Evolutionary conservation across 805 yeast species (phyloP).

Genomic region (Lipomyces yamadae): DNA sequence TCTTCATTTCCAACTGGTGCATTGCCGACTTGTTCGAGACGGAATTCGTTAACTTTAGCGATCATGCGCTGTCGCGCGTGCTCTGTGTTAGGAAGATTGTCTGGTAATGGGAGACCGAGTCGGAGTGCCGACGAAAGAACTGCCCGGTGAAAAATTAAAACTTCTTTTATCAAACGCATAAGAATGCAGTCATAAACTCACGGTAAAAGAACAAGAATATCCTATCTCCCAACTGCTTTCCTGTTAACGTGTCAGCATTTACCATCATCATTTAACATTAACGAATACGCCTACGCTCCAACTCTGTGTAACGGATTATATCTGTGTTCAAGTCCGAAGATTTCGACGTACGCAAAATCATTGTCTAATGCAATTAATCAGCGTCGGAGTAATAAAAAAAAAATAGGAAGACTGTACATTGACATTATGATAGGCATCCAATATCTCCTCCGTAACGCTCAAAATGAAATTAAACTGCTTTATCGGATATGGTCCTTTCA

Average conservation of each 20-base stretch:
- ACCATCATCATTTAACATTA: background rate
- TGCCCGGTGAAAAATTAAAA: slow-evolving; percentile 5
- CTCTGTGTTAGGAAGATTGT: slow-evolving; percentile 74
- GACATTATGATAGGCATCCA: slow-evolving; percentile 78
- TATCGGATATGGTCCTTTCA: slow-evolving; percentile 73
- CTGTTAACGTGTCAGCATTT: background rate
- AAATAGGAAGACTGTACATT: slow-evolving; percentile 60
- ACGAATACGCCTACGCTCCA: slow-evolving; percentile 40
- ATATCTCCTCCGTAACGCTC: slow-evolving; percentile 61
- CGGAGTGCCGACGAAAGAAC: slow-evolving; percentile 76
- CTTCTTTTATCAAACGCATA: background rate
- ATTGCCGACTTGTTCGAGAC: slow-evolving; percentile 47
- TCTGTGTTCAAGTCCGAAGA: slow-evolving; percentile 59
- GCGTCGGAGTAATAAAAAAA: slow-evolving; percentile 9
- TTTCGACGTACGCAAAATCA: slow-evolving; percentile 65
- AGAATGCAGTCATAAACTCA: slow-evolving; percentile 39
- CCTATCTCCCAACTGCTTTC: slow-evolving; percentile 65
- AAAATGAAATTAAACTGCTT: slow-evolving; percentile 58
- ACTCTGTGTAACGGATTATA: slow-evolving; percentile 59
- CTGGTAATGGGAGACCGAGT: slow-evolving; percentile 77
- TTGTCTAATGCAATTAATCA: slow-evolving; percentile 36
- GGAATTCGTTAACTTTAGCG: slow-evolving; percentile 63
- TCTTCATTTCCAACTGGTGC: slow-evolving; percentile 57
- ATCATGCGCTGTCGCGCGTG: slow-evolving; percentile 74
- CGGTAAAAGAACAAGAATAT: slow-evolving; percentile 73